Conservation (phyloP, 495 filamentous ascomycete species). For the Baudoinia panamericana region DNA sequence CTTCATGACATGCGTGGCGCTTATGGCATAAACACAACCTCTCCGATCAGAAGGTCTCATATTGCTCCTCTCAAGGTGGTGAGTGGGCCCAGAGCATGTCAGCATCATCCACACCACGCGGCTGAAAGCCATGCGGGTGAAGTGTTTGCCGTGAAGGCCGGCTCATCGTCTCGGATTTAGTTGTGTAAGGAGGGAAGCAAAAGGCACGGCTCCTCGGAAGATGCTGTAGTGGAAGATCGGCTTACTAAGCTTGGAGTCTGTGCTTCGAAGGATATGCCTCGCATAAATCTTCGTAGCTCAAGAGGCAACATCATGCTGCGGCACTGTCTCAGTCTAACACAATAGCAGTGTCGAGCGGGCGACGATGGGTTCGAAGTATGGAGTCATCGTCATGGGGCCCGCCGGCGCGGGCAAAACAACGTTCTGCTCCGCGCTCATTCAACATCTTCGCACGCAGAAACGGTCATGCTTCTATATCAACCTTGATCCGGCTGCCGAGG, state of each 20-base stretch:
- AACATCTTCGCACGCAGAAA: constrained; percentile 75
- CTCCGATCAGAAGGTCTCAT: neutral
- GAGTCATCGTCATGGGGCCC: constrained; percentile 41
- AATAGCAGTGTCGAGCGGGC: too few species aligned
- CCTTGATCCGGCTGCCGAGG: constrained; percentile 90
- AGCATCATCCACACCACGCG: constrained; percentile 1
- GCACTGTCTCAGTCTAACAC: too few species aligned
- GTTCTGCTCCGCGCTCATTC: constrained; percentile 85
- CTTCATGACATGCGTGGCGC: too few species aligned
- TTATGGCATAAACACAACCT: too few species aligned
- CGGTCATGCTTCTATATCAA: constrained; percentile 95
- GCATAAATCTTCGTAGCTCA: too few species aligned
- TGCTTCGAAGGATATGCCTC: too few species aligned
- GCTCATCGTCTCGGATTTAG: neutral
- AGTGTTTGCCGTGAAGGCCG: constrained; percentile 1
- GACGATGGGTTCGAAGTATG: constrained; percentile 5
- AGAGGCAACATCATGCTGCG: too few species aligned
- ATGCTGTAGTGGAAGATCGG: too few species aligned
- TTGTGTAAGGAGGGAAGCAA: neutral
- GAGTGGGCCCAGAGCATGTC: neutral
- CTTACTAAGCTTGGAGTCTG: too few species aligned
- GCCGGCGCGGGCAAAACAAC: constrained; percentile 56
- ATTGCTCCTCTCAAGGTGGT: neutral
- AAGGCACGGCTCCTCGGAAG: neutral
- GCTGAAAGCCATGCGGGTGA: neutral